Evolutionary conservation across 176 grass and related monocot species (phyloP), one percentile per base, ranked within the genome.

Genomic region (Tillandsia leiboldiana): DNA sequence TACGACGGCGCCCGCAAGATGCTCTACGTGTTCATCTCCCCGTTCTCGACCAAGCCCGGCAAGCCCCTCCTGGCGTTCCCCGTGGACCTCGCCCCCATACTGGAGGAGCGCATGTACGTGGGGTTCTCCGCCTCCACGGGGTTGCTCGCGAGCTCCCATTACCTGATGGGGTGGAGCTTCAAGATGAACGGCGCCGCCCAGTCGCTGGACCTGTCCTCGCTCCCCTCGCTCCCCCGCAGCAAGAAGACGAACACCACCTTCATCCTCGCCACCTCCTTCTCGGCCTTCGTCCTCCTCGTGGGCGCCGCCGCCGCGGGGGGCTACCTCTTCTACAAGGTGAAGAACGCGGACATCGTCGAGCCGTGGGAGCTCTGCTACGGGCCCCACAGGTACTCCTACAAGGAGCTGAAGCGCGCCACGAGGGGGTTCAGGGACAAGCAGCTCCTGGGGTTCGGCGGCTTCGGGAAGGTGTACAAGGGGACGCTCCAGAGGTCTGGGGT

Each of bases 391-490:
- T 96, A 82, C 76, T 65, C 59, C 52, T 91, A 96, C 83, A 50
- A 42, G 22, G 92, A 96, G 69, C 84, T 96, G 51, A 83, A 84
- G 27, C 72, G 49, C 33, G 92, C 88, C 2, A 91, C 88, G 22
- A 82, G 85, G 10, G 88, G 88, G 12, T 96, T 96, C 75, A 80
- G 80, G 51, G 85, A 96, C 15, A 72, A 76, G 12, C 85, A 96
- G 73, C 66, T 96, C 47, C 79, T 96, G 17, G 92, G 92, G 18
- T 67, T 68, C 74, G 88, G 88, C 53, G 88, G 88, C 1, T 96
- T 96, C 79, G 92, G 88, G 12, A 96, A 96, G 86, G 92, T 96
- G 48, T 96, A 91, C 88, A 90, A 74, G 79, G 92, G 88, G 12
- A 75, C 79, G 15, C 83, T 96, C 12, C 81, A 72, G 0, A 63